phyloP scores from a whole-genome alignment of 345 rosid species.

The rapeseed (Brassica napus) region DNA sequence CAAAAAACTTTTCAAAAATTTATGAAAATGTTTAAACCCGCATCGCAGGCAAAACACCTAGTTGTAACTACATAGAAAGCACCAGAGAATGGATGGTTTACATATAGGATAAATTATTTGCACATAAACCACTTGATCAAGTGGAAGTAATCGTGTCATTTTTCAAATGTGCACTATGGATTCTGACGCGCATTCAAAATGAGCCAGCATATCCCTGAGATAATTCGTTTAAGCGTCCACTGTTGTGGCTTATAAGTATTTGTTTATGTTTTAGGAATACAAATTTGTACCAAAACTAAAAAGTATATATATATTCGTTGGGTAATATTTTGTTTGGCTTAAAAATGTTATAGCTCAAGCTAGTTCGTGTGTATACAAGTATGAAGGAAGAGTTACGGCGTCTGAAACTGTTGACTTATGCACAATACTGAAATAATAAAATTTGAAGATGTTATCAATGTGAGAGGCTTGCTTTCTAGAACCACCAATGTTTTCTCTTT shows the following conservation, averaged over 20 bases:
- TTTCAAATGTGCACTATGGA: background rate
- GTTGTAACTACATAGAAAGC: no score
- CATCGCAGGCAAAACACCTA: no score
- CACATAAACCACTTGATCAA: background rate
- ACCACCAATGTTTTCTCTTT: conserved; percentile 93
- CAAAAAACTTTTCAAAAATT: no score
- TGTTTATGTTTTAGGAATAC: background rate
- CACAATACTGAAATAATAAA: conserved; percentile 9
- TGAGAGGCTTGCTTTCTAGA: conserved; percentile 45
- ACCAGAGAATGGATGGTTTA: background rate
- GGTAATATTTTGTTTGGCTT: background rate
- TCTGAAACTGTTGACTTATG: conserved; percentile 4
- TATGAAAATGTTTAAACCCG: no score
- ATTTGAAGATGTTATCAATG: background rate
- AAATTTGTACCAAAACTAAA: background rate
- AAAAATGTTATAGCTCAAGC: background rate
- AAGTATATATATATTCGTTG: background rate
- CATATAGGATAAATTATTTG: background rate
- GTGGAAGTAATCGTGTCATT: background rate
- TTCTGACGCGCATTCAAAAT: background rate
- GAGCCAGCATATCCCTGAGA: background rate
- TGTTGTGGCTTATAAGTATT: background rate
- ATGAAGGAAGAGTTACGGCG: background rate
- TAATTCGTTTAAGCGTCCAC: background rate
- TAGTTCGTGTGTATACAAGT: conserved; percentile 3